phyloP scores from a whole-genome alignment of 73 alveolate genomes.

The Paraurostyla sp. region DNA sequence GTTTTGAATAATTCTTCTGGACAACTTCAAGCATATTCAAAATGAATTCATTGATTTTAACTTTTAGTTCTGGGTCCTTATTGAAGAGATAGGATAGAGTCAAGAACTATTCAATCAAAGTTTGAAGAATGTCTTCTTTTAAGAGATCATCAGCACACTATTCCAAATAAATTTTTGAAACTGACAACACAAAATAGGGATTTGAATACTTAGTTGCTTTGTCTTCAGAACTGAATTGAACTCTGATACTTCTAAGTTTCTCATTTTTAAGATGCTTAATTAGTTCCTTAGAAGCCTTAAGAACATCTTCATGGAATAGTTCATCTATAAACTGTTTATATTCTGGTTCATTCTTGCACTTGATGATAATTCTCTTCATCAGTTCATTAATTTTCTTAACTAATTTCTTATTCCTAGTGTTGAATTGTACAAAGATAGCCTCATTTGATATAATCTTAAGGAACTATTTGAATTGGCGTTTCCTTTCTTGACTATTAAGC shows the following conservation, averaged over 20 bases:
- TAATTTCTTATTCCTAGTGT: constrained; percentile 45
- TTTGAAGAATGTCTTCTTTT: background rate
- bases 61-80: constrained; percentile 63
- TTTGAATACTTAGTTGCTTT: constrained; percentile 52
- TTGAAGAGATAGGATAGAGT: constrained; percentile 50
- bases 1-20: constrained; percentile 27
- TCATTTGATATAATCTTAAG: constrained; percentile 58
- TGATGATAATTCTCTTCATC: constrained; percentile 49
- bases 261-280: constrained; percentile 51
- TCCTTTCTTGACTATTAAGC: constrained; percentile 47
- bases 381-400: constrained; percentile 11
- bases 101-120: constrained; percentile 50
- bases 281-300: constrained; percentile 34
- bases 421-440: constrained; percentile 57
- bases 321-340: constrained; percentile 47
- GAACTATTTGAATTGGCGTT: constrained; percentile 41
- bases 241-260: constrained; percentile 17
- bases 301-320: constrained; percentile 35
- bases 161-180: constrained; percentile 52
- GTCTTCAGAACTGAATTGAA: constrained; percentile 46
- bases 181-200: constrained; percentile 57
- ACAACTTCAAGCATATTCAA: constrained; percentile 47
- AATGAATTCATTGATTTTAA: constrained; percentile 47
- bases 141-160: constrained; percentile 57
- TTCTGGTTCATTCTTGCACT: constrained; percentile 36